Evolutionary conservation across 1,284 basidiomycete genomes (phyloP).

Genomic region (Cryptococcus sp.): DNA sequence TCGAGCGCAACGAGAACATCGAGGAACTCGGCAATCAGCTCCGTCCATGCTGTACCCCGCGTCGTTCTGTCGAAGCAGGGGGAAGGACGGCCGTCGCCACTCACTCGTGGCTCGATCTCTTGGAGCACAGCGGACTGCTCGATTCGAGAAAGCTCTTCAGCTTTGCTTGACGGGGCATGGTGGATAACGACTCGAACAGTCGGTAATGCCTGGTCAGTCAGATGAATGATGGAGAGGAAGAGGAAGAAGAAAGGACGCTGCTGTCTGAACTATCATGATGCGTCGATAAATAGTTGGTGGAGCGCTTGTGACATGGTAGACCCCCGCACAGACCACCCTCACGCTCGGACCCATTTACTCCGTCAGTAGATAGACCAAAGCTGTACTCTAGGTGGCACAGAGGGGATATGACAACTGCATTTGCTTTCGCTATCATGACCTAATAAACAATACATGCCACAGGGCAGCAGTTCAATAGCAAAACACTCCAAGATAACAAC

Average conservation of each 20-base stretch:
- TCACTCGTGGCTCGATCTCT: neutral
- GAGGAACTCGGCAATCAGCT: no score
- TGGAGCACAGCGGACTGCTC: slow-evolving; percentile 3
- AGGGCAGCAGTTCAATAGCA: neutral
- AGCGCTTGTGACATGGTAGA: neutral
- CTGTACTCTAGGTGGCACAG: no score
- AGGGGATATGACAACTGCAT: no score
- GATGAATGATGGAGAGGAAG: neutral
- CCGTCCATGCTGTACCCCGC: no score
- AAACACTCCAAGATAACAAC: neutral
- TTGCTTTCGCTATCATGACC: neutral
- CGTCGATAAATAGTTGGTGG: neutral
- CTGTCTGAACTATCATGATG: neutral
- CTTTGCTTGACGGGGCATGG: neutral
- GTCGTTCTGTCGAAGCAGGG: no score
- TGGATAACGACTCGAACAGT: neutral
- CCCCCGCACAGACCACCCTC: neutral
- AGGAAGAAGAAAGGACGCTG: neutral
- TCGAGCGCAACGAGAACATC: no score
- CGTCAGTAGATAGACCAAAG: no score
- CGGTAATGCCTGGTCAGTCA: neutral
- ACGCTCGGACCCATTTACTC: neutral
- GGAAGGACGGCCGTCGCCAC: neutral
- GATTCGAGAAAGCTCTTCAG: neutral
- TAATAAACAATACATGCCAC: neutral